phyloP scores from a whole-genome alignment of 2,329 filamentous ascomycete genomes.

The Curvularia lunata region DNA sequence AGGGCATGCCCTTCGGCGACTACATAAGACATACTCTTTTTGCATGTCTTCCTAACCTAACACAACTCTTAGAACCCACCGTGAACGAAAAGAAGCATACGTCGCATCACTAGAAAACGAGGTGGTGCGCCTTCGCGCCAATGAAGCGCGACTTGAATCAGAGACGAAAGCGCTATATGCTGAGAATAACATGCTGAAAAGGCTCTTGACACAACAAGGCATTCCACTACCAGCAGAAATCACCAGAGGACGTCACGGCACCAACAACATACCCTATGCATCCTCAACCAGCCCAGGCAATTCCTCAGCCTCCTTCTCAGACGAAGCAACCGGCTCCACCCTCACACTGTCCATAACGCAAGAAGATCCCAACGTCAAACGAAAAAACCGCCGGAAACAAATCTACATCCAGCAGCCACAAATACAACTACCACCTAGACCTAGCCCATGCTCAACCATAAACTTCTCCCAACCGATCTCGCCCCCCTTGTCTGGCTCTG shows the following conservation, averaged over 20 bases:
- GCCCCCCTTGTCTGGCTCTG: not conserved
- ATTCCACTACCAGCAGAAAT: constrained; percentile 18
- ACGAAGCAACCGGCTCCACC: not conserved
- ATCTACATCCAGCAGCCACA: constrained; percentile 4
- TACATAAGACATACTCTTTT: not conserved
- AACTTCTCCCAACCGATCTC: not conserved
- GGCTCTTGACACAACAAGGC: constrained; percentile 24
- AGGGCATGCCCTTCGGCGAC: not conserved
- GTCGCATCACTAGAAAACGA: constrained; percentile 38
- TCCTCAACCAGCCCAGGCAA: not conserved
- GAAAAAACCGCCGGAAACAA: constrained; percentile 7
- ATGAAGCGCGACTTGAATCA: constrained; percentile 38
- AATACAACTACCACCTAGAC: not conserved
- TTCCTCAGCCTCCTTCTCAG: not conserved
- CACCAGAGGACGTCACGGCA: no score
- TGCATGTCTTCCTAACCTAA: not conserved
- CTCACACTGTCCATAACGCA: not conserved
- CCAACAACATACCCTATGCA: not conserved
- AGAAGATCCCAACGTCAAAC: not conserved
- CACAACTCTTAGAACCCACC: constrained; percentile 31
- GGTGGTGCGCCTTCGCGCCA: constrained; percentile 38
- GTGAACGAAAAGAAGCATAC: constrained; percentile 45
- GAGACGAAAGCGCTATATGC: constrained; percentile 33
- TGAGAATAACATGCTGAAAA: constrained; percentile 32
- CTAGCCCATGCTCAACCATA: not conserved